phyloP scores from a whole-genome alignment of 208 protist genomes.

The Porcisia hertigi region DNA sequence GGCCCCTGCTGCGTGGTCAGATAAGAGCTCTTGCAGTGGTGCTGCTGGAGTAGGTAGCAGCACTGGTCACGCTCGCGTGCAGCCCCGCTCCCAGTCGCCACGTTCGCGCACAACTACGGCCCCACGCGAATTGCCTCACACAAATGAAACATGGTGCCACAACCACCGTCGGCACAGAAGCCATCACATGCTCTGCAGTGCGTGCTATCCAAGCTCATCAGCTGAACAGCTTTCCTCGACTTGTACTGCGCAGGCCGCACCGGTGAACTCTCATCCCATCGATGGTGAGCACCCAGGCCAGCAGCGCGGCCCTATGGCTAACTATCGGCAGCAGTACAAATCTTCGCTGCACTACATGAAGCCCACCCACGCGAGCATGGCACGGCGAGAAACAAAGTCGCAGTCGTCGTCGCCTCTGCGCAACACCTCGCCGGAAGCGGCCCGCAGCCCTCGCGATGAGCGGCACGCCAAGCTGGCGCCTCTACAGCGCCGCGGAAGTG shows the following conservation, averaged over 20 bases:
- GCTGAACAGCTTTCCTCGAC: background rate
- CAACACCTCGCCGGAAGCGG: background rate
- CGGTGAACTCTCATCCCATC: background rate
- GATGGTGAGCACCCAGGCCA: background rate
- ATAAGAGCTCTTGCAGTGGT: background rate
- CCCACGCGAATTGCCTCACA: background rate
- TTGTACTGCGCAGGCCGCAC: background rate
- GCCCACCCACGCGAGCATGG: constrained; percentile 32
- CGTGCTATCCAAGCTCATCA: background rate
- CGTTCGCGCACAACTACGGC: background rate
- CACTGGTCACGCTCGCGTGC: background rate
- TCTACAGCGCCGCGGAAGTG: background rate
- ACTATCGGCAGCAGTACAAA: constrained; percentile 4
- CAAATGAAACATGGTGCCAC: background rate
- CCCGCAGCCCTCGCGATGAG: too few relatives aligned
- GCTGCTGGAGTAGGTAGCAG: background rate
- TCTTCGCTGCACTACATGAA: constrained; percentile 26
- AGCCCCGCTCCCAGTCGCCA: background rate
- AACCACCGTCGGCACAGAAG: background rate
- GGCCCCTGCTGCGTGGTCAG: background rate
- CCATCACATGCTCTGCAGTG: constrained; percentile 3
- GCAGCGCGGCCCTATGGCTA: background rate
- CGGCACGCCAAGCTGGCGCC: background rate
- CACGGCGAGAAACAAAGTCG: constrained; percentile 15
- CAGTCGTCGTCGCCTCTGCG: background rate